These are phyloP conservation scores for Suillus fuscotomentosus DNA, from an alignment of 768 basidiomycete species.

Conservation along the genomic window DNA sequence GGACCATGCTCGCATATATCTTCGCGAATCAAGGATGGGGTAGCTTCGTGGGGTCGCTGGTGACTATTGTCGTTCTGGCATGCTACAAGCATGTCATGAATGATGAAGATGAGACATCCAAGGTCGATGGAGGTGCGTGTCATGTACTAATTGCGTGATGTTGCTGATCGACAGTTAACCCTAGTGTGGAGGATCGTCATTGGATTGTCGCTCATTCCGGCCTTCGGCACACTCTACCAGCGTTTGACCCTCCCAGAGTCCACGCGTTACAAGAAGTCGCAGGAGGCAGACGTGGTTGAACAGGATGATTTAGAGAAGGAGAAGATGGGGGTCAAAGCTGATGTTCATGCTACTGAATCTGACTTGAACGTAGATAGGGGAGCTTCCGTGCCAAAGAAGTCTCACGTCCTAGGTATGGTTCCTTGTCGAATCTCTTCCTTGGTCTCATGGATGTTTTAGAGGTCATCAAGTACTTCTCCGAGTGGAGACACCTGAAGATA, in stretches of 20 bases:
- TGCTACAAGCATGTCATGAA: slow-evolving; percentile 67
- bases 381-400: slow-evolving; percentile 39
- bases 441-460: slow-evolving; percentile 35
- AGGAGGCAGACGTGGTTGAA: slow-evolving; percentile 27
- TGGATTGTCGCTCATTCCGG: slow-evolving; percentile 74
- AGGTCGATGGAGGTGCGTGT: slow-evolving; percentile 65
- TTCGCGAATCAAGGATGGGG: slow-evolving; percentile 83
- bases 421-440: not conserved
- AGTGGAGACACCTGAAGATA: slow-evolving; percentile 68
- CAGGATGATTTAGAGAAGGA: slow-evolving; percentile 34
- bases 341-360: slow-evolving; percentile 6
- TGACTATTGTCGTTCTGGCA: slow-evolving; percentile 61
- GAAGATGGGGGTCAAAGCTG: slow-evolving; percentile 25
- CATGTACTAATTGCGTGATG: not conserved
- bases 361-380: slow-evolving; percentile 8
- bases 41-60: slow-evolving; percentile 58
- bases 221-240: slow-evolving; percentile 72
- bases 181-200: slow-evolving; percentile 71
- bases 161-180: not conserved
- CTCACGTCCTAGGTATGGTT: slow-evolving; percentile 49
- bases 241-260: slow-evolving; percentile 74
- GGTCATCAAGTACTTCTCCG: slow-evolving; percentile 64
- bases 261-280: slow-evolving; percentile 48
- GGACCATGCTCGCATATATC: slow-evolving; percentile 74
- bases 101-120: slow-evolving; percentile 51